These are phyloP conservation scores for Mucor plumbeus DNA, from an alignment of 371 early-diverging fungal genomes.

Conservation along the genomic window DNA sequence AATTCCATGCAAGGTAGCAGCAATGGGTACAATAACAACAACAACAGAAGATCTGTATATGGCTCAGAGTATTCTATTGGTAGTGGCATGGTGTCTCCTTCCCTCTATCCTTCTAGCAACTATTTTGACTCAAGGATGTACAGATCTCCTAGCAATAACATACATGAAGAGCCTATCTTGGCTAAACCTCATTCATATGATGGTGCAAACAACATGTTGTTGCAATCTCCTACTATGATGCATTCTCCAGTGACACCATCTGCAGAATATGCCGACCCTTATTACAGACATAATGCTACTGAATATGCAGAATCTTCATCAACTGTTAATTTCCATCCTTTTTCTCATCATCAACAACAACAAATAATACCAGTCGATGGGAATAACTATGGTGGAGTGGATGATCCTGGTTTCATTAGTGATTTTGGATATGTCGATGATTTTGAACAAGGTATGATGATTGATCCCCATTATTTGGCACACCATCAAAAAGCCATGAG, in stretches of 20 bases:
- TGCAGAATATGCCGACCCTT: slow-evolving; percentile 6
- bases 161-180: neutral
- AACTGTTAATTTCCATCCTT: neutral
- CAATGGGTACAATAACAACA: neutral
- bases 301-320: neutral
- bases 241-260: slow-evolving; percentile 7
- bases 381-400: slow-evolving; percentile 1
- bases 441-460: slow-evolving; percentile 12
- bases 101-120: neutral
- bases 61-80: neutral
- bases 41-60: neutral
- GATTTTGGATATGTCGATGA: slow-evolving; percentile 41
- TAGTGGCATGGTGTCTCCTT: neutral
- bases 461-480: neutral
- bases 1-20: too few species aligned
- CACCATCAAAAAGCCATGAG: neutral
- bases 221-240: too few species aligned
- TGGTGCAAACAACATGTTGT: neutral
- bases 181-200: slow-evolving; percentile 11
- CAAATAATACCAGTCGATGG: neutral
- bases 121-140: slow-evolving; percentile 8
- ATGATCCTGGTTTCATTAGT: slow-evolving; percentile 42
- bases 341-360: neutral
- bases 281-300: slow-evolving; percentile 5
- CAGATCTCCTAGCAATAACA: neutral